Evolutionary conservation across 2,329 filamentous ascomycete species (phyloP), one percentile per base, ranked within the genome.

Genomic region (Penicillium sclerotiorum): DNA sequence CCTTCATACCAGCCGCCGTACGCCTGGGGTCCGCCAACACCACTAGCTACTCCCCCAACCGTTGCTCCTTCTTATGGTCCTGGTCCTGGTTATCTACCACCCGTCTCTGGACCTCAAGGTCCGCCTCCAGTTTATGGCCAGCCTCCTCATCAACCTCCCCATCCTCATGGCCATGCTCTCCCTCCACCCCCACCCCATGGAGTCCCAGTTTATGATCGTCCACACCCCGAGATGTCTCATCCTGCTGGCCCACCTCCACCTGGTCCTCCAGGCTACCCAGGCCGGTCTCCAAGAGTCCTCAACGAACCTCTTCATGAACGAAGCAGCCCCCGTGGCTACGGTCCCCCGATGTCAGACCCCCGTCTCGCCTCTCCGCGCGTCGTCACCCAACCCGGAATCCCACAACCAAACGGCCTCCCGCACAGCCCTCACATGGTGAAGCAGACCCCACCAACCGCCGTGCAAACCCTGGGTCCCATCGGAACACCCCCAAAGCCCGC

Each of bases 21-120:
- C 55, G 62, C 68, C 23, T 77, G 75, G 71, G 33, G 33, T 18
- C 72, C 74, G 8, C 70, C 73, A 7, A 72, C 72, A n/a, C 72
- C 73, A 9, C 61, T 77, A 48, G 67, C 68, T 18, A 75, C 73
- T n/a, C 73, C 73, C 18, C 70, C 73, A 2, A 69, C 68, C 4
- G 67, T 68, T 17, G 48, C 71, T 23, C 64, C 67, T 36, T 66
- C 63, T 38, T 74, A 72, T 48, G 62, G 59, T 17, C 57, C 62
- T n/a, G 57, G 60, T 6, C 74, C 62, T n/a, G 57, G 60, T 6
- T 74, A 73, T 50, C 60, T 74, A 18, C 70, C 71, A 20, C 66
- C 69, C 8, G 59, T 72, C 7, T 55, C 64, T 6, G 60, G 58
- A 6, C 21, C 63, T 17, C 66, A 65, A 41, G 64, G 64, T 2